Conservation (phyloP, 805 yeast species). For the Starmerella bacillaris region DNA sequence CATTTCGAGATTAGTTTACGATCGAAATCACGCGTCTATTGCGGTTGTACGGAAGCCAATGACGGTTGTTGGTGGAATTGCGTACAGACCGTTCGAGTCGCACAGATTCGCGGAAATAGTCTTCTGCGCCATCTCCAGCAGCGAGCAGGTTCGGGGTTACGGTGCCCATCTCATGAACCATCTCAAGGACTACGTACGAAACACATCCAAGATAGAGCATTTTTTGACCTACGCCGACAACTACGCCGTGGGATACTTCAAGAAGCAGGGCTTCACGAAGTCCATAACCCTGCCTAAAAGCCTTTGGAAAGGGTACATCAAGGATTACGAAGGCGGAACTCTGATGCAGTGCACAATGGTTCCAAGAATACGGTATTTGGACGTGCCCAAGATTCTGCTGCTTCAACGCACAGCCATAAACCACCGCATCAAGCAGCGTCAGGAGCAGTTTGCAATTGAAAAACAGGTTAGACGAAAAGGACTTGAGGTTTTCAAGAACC, state of each 20-base stretch:
- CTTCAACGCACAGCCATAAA: constrained; percentile 84
- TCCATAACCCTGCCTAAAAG: constrained; percentile 72
- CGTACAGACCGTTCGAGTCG: constrained; percentile 82
- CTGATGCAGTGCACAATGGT: constrained; percentile 93
- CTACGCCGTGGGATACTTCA: constrained; percentile 96
- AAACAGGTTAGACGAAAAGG: constrained; percentile 39
- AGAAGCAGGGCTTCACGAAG: constrained; percentile 94
- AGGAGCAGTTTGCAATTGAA: constrained; percentile 24
- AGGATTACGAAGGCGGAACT: constrained; percentile 98
- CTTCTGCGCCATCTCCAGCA: constrained; percentile 91
- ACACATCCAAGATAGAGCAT: constrained; percentile 68
- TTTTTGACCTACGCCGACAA: constrained; percentile 94
- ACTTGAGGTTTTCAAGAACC: constrained; percentile 44
- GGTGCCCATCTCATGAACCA: constrained; percentile 99
- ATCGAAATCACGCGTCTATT: constrained; percentile 82
- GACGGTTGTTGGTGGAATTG: constrained; percentile 94
- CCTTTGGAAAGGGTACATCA: constrained; percentile 96
- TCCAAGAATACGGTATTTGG: constrained; percentile 74
- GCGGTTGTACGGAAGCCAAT: constrained; percentile 88
- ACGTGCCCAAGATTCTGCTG: constrained; percentile 66
- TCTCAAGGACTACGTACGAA: constrained; percentile 81
- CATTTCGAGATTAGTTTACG: constrained; percentile 85
- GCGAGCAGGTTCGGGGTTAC: constrained; percentile 95
- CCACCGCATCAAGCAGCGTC: constrained; percentile 55
- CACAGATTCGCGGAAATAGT: constrained; percentile 94